Evolutionary conservation across 345 rosid species (phyloP).

Genomic region (Eucalyptus polyanthemos): DNA sequence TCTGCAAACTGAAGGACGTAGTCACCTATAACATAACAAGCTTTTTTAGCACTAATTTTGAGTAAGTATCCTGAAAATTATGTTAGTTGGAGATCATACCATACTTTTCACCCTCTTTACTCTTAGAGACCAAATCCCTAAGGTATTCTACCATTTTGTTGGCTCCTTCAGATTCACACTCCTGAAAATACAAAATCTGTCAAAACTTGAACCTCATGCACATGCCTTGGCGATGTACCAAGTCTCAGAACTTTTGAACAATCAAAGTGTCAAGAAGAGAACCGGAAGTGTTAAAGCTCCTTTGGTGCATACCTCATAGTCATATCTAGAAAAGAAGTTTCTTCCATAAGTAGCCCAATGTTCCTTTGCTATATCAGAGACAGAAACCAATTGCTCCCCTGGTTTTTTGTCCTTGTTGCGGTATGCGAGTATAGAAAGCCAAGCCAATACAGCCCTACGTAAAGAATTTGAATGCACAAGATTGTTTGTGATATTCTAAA

Average conservation of each 20-base stretch:
- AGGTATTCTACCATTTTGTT: constrained; percentile 73
- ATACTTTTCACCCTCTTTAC: constrained; percentile 57
- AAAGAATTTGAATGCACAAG: neutral
- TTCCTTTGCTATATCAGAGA: constrained; percentile 73
- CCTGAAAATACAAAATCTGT: constrained; percentile 21
- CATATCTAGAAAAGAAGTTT: constrained; percentile 89
- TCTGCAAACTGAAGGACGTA: constrained; percentile 73
- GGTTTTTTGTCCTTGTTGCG: constrained; percentile 68
- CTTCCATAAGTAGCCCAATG: constrained; percentile 96
- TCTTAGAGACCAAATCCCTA: constrained; percentile 57
- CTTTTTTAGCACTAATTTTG: neutral
- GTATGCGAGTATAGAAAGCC: constrained; percentile 84
- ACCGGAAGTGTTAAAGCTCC: neutral
- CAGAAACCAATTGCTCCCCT: constrained; percentile 71
- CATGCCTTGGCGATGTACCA: neutral
- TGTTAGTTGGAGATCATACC: constrained; percentile 32
- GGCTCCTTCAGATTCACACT: constrained; percentile 92
- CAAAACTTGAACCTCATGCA: neutral
- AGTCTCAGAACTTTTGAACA: neutral
- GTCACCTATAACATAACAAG: constrained; percentile 29
- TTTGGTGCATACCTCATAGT: constrained; percentile 52
- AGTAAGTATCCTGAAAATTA: neutral
- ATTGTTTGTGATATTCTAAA: neutral
- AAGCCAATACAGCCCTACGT: constrained; percentile 82
- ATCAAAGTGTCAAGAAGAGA: neutral